A percentile compares a stretch with the other conserved stretches of the same genome.
Conservation (phyloP, 139 green algal genomes). For the Limnomonas spitsbergensis region DNA sequence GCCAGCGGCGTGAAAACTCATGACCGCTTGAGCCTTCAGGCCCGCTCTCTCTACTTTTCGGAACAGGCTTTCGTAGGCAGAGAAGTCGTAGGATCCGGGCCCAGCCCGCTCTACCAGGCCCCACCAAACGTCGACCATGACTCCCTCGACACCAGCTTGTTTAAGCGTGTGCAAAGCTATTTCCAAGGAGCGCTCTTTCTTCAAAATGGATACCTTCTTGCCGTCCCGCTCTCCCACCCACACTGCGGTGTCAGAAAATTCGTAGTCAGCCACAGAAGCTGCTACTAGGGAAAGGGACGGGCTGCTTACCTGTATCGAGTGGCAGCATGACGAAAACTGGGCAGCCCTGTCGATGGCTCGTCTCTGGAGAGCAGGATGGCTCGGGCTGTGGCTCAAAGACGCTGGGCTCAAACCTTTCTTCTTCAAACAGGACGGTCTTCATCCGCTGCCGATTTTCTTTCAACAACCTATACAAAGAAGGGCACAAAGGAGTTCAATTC, state of each 20-base stretch:
- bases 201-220: constrained; percentile 63
- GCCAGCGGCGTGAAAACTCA: constrained; percentile 88
- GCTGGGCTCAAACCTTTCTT: constrained; percentile 35
- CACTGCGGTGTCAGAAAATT: too few species aligned
- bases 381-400: constrained; percentile 27
- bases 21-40: constrained; percentile 81
- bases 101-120: constrained; percentile 76
- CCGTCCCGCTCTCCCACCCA: constrained; percentile 86
- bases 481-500: not conserved
- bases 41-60: constrained; percentile 52
- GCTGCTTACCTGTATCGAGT: constrained; percentile 72
- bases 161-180: constrained; percentile 79
- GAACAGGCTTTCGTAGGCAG: constrained; percentile 70
- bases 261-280: too few species aligned
- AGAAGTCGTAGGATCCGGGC: constrained; percentile 80
- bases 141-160: constrained; percentile 81
- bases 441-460: constrained; percentile 36
- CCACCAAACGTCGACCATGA: constrained; percentile 96
- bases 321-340: constrained; percentile 99
- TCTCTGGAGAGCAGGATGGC: not conserved
- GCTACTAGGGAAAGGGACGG: not conserved
- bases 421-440: constrained; percentile 33
- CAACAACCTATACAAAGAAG: constrained; percentile 32
- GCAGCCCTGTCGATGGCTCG: constrained; percentile 40
- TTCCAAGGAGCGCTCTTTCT: constrained; percentile 78